phyloP scores from a whole-genome alignment of 2,329 filamentous ascomycete genomes.

The Diaporthe nobilis region DNA sequence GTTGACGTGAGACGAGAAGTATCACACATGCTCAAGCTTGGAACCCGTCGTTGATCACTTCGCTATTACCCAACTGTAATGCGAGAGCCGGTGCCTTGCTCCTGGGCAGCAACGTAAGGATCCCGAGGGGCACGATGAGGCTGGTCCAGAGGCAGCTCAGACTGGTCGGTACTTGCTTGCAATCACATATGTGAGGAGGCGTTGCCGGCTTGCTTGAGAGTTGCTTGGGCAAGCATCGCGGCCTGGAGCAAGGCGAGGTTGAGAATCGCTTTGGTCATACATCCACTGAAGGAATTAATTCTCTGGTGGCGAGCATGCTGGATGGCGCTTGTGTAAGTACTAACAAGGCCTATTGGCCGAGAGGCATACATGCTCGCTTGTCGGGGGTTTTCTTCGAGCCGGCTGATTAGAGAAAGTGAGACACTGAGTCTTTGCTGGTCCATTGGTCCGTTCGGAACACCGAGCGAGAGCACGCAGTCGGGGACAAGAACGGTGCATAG shows the following conservation, averaged over 20 bases:
- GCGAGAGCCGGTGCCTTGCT: slow-evolving; percentile 74
- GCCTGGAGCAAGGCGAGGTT: neutral
- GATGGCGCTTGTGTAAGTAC: neutral
- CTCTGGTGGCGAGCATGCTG: neutral
- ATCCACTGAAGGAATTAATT: neutral
- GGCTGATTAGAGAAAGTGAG: neutral
- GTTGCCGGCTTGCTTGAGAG: neutral
- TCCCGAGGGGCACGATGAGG: slow-evolving; percentile 75
- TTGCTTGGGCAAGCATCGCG: neutral
- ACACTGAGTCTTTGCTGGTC: too few relatives aligned
- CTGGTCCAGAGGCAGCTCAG: slow-evolving; percentile 68
- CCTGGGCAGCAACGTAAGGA: slow-evolving; percentile 81
- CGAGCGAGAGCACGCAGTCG: neutral
- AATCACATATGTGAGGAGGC: neutral
- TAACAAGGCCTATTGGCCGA: neutral
- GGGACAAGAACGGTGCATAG: neutral
- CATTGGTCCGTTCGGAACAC: neutral
- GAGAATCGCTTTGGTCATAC: neutral
- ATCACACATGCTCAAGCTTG: neutral
- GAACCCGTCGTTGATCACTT: neutral
- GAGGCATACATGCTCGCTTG: too few relatives aligned
- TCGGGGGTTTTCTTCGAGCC: neutral
- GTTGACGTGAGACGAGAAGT: slow-evolving; percentile 21
- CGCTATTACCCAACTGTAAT: slow-evolving; percentile 16
- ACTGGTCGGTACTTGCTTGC: neutral